Conservation (phyloP, 352 stramenopile species). For the Globisporangium cederbergense region DNA sequence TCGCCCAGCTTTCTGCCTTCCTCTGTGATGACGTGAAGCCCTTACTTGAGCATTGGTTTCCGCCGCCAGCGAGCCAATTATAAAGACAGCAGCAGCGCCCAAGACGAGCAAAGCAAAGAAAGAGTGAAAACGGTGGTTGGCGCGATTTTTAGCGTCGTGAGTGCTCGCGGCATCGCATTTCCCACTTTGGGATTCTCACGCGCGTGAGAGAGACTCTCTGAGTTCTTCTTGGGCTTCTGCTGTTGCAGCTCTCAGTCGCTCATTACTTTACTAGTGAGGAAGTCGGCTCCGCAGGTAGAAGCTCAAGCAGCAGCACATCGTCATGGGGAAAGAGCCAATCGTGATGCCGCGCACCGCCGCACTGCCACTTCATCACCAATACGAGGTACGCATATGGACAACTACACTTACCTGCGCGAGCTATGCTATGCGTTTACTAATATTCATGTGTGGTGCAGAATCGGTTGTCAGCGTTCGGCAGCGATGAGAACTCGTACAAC, state of each 20-base stretch:
- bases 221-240: background rate
- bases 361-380: slow-evolving; percentile 44
- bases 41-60: background rate
- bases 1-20: background rate
- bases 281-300: background rate
- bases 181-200: background rate
- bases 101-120: background rate
- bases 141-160: slow-evolving; percentile 4
- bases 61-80: background rate
- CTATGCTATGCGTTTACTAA: slow-evolving; percentile 14
- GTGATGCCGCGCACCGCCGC: slow-evolving; percentile 4
- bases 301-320: background rate
- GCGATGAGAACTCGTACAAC: slow-evolving; percentile 32
- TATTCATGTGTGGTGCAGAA: slow-evolving; percentile 14
- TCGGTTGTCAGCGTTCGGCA: slow-evolving; percentile 25
- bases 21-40: background rate
- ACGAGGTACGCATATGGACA: slow-evolving; percentile 24
- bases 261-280: slow-evolving; percentile 9
- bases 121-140: slow-evolving; percentile 1
- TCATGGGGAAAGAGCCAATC: slow-evolving; percentile 16
- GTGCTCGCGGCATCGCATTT: slow-evolving; percentile 2
- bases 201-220: background rate
- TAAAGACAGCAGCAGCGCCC: background rate
- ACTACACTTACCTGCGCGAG: background rate
- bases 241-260: background rate